Evolutionary conservation across 495 filamentous ascomycete species (phyloP), one percentile per base, ranked within the genome.

Genomic region (Xanthoparmelia taractica): DNA sequence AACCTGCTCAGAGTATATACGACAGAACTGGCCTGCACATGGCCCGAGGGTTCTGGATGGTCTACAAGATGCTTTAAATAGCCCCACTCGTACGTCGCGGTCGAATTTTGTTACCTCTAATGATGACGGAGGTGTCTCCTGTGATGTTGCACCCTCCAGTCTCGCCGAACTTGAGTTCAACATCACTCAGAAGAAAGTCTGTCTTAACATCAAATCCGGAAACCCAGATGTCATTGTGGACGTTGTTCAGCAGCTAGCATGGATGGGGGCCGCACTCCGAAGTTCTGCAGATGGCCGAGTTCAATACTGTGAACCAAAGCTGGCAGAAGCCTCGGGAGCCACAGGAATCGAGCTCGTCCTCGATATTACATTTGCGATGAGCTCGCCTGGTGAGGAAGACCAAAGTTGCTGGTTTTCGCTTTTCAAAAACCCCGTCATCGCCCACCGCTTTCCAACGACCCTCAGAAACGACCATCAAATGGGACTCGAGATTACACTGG

Each of bases 371-470:
- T 52, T 52, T 52, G 48, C 31, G 13, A 17, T 33, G 27, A 31
- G 4, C 6, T 37, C 57, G 31, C 57, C 59, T 50, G 8, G 43
- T 8, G 6, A 33, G 4, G 23, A 36, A 7, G 68, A 68, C 15
- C 58, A n/a, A 11, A 58, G 62, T 45, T 70, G 69, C 45, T 71
- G 69, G 69, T 43, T 70, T 34, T 63, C 60, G 17, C 41, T 71
- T 4, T 71, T 71, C 41, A 58, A 23, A n/a, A 68, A 68, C 36
- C 62, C 68, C 13, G 38, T 56, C 15, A 72, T 72, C 57, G 68
- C 68, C 7, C 33, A 8, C 1, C 64, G 62, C 13, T 72, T 72
- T 56, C 70, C 68, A 0, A 61, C 68, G 29, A 34, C 63, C 4
- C 17, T 57, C 18, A 64, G 70, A 29, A 38, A 33, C 43, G 40